Evolutionary conservation across 2,329 filamentous ascomycete genomes (phyloP), one percentile per base, ranked within the genome.

Genomic region (Leptographium lundbergii): DNA sequence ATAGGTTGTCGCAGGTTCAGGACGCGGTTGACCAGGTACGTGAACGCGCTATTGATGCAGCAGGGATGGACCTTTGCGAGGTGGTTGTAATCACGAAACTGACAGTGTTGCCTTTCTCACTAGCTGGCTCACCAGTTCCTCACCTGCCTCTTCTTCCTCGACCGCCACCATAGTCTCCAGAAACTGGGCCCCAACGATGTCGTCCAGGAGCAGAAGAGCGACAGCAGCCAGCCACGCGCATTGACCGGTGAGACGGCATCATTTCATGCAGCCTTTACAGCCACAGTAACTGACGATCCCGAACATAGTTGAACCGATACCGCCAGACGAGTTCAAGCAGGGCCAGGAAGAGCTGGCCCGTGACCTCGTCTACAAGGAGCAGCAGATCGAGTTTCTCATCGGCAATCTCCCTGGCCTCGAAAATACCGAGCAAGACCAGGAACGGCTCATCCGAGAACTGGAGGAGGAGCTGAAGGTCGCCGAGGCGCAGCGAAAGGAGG

Each of bases 1-100:
- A 95, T 69, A 79, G 86, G 62, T 78, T 95, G 60, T 92, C 89
- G 1, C 89, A 94, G 71, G 77, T 94, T 60, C 89, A 95, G 72
- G 88, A 94, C 74, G 86, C 88, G 71, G 82, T 92, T 61, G 89
- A 94, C 68, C 84, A 91, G 79, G 88, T 89, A 74, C 39, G 72
- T 54, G 14, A 7, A 24, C 13, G 17, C 6, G 6, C 45, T 22
- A 24, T 13, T 17, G 57, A 36, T 27, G n/a, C 6, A 6, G 42
- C 9, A n/a, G 24, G 25, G 36, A 32, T 4, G 9, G 6, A 22
- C 2, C 13, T 17, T n/a, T 39, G 27, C 6, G 24, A 25, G n/a
- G 1, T 19, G 51, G 1, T 11, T 29, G 27, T 6, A 45, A 45
- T 7, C 34, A 42, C 6, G 25, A 14, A 13, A 39, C 54, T 32